Percentiles rank a stretch among this genome's conserved stretches.
These are phyloP conservation scores for Chimonanthus salicifolius DNA, from an alignment of 164 flowering plant species.

Conservation along the genomic window DNA sequence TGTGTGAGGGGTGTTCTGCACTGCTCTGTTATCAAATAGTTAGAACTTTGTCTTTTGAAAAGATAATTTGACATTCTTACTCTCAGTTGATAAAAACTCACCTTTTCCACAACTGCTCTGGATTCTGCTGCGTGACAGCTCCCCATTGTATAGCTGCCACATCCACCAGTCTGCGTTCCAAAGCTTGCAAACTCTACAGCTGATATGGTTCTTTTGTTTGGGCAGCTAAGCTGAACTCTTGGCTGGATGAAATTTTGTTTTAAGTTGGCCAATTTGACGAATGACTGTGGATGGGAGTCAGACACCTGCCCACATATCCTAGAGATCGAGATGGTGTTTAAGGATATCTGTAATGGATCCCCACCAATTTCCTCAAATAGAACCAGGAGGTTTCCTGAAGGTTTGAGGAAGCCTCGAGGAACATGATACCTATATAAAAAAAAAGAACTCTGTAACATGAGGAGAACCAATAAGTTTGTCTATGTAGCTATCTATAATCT, in stretches of 20 bases:
- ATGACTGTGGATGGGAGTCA: constrained; percentile 23
- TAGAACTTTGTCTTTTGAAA: no score
- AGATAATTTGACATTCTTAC: no score
- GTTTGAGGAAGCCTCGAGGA: constrained; percentile 66
- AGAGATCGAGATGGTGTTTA: constrained; percentile 39
- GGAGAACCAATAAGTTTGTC: background rate
- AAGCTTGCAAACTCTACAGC: constrained; percentile 54
- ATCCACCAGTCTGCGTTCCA: constrained; percentile 50
- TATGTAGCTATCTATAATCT: background rate
- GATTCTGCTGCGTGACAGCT: constrained; percentile 49
- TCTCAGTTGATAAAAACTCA: constrained; percentile 10
- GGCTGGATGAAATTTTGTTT: constrained; percentile 16
- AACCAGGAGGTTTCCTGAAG: constrained; percentile 52
- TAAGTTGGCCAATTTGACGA: constrained; percentile 10
- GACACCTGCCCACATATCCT: constrained; percentile 37
- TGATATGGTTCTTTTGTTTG: constrained; percentile 31
- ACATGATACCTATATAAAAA: constrained; percentile 52
- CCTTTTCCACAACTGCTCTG: constrained; percentile 36
- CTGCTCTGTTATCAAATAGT: no score
- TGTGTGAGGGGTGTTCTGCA: no score
- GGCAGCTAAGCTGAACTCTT: constrained; percentile 40
- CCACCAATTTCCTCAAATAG: constrained; percentile 69
- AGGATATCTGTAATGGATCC: constrained; percentile 45
- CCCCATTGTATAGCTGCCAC: constrained; percentile 37
- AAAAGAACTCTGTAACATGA: background rate